Base-by-base conservation (phyloP, 768 basidiomycete genomes). In the Boletus rex-veris region DNA sequence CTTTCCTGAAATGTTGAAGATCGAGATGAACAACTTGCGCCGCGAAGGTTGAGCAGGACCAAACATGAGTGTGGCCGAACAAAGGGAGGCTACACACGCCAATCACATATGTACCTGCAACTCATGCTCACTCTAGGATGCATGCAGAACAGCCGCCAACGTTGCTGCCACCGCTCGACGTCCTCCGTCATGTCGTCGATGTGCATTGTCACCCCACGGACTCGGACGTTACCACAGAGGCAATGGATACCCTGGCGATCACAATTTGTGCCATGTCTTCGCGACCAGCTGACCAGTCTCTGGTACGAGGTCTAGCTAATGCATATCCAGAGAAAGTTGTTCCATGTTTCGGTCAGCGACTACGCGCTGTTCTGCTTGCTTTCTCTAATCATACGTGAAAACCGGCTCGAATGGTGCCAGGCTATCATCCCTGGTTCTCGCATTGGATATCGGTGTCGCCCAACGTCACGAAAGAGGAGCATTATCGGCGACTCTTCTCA, bases 201-300 rank as follows among this genome's bases (percentile, higher is more conserved):
- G 90, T 86, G 0, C 95, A 98, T 60, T 95, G 91, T 70, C 95
- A 98, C 72, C 93, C 95, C 4, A 93, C 90, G 5, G 94, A 96
- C 69, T 80, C 86, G 10, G 70, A 68, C 1, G 77, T 85, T 37
- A 61, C 73, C 8, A 48, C 70, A 4, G 70, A 74, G 21, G 76
- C 78, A 5, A 83, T 90, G 71, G 73, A 81, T 24, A 62, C 71
- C 11, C 79, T 89, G 4, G 67, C 73, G 4, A 84, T 92, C 47
- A 85, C 80, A 0, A 76, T 97, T 38, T 90, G 89, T 56, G 86
- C 90, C n/a, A 94, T 95, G 92, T 82, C 88, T 16, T 82, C 83
- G 0, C 75, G 75, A 57, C 64, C 71, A 11, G 74, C 74, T 33
- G 92, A 95, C 75, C 93, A 97, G 67, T 57, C 68, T 24, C 80